Base-by-base conservation (phyloP, 768 basidiomycete genomes). In the Mycena sanguinolenta region DNA sequence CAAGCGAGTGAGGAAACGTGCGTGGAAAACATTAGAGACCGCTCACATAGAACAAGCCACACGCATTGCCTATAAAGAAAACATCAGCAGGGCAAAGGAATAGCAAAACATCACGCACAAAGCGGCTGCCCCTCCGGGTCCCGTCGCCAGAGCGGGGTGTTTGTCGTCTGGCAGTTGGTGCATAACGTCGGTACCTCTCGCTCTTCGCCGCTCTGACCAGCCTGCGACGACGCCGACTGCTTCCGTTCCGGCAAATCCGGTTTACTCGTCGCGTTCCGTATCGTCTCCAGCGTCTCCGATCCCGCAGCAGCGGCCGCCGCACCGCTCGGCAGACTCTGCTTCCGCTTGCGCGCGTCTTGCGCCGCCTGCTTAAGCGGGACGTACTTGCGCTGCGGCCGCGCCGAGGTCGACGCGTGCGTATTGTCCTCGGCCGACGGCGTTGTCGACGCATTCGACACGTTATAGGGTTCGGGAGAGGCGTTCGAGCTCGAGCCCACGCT, bases 101-200 rank as follows among this genome's bases (percentile, higher is more conserved):
- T 21, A 34, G 14, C 13, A 16, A 4, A 21, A 12, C 19, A 52
- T 30, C n/a, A 87, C 90, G 84, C 82, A 92, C 95, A 97, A 61
- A 97, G 82, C 36, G 95, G 95, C 76, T 96, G 95, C 23, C 95
- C 95, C 75, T 97, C 95, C 0, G 95, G 94, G 82, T 97, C 95
- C 71, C 95, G 84, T 79, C 95, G 87, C 95, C 95, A 97, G 54
- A 97, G 82, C 12, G 95, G 95, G 44, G 97, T 98, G 77, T 96
- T 98, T 16, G 95, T 97, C 64, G 97, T 98, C 75, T 94, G 92
- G 80, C 97, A 98, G 77, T 98, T 98, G 8, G 94, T 95, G 79
- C 97, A 98, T 32, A 94, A 84, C 2, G 95, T 98, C 12, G 92
- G 95, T 8, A 89, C 78, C 66, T 94, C 93, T 60, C 86, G 88